Evolutionary conservation across 495 filamentous ascomycete species (phyloP), one percentile per base, ranked within the genome.

Genomic region (Hyaloscypha bicolor): DNA sequence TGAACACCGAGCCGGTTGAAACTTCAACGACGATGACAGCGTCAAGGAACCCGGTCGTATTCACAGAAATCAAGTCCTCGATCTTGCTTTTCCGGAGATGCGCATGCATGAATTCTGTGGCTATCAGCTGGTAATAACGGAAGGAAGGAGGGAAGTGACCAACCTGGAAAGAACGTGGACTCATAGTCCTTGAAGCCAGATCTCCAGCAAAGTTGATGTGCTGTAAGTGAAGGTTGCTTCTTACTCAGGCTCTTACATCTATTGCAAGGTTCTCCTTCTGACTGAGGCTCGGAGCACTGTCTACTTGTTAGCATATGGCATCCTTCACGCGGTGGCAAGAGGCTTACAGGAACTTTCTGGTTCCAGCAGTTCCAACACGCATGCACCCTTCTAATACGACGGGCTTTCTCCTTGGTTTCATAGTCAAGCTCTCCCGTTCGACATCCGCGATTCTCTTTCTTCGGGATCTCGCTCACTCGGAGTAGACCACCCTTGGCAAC

Each of bases 111-210:
- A 81, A 85, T n/a, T 78, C 77, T 85, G 16, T 6, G 29, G 29
- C 29, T 29, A 56, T 56, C 53, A 56, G 71, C 52, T 79, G 81
- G 80, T 37, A 80, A 71, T 33, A 77, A 78, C 59, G 80, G 74
- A 8, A 81, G 80, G 0, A 22, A 9, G 14, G 25, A 25, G 16
- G 9, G 8, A 19, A 48, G 35, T 19, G 19, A 53, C 48, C 4
- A 62, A 85, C 79, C 60, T 75, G 74, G 33, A 74, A 72, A 37
- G 76, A 73, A 66, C 78, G 77, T 68, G 78, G 80, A 63, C 75
- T 76, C 76, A 80, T 83, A 76, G 74, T 82, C 71, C 75, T 78
- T 69, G 80, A 86, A 32, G 76, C 80, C 52, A 77, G 77, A 57
- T 77, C 77, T 59, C 76, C 75, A 72, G 80, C 82, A 73, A 77